These are phyloP conservation scores for Cladophialophora exuberans DNA, from an alignment of 2,329 filamentous ascomycete species.

Conservation along the genomic window DNA sequence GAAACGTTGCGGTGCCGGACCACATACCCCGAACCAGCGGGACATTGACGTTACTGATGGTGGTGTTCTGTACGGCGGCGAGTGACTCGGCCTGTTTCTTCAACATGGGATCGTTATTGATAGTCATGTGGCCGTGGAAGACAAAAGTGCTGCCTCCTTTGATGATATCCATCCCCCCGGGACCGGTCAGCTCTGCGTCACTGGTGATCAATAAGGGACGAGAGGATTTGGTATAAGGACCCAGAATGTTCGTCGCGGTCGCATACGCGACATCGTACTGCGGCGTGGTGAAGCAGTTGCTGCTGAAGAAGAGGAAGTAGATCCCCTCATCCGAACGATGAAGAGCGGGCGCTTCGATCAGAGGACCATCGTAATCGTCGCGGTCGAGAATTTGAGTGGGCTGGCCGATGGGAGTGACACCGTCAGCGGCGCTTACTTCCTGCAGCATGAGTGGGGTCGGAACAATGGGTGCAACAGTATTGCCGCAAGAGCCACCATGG, in stretches of 20 bases:
- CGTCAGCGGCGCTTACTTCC: constrained; percentile 48
- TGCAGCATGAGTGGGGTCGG: constrained; percentile 48
- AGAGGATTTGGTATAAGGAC: constrained; percentile 43
- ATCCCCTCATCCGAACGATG: constrained; percentile 46
- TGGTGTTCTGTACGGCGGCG: constrained; percentile 13
- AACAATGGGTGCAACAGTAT: constrained; percentile 45
- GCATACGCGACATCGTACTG: constrained; percentile 66
- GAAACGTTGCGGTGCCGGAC: constrained; percentile 24
- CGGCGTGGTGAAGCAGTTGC: constrained; percentile 59
- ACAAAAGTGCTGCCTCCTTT: constrained; percentile 28
- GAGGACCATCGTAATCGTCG: constrained; percentile 64
- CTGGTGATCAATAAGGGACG: constrained; percentile 41
- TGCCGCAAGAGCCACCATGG: constrained; percentile 51
- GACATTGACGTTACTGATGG: constrained; percentile 18
- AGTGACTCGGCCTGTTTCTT: constrained; percentile 16
- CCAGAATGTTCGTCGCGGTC: constrained; percentile 44
- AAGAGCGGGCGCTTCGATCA: constrained; percentile 65
- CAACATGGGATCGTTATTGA: constrained; percentile 23
- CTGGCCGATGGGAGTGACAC: constrained; percentile 56
- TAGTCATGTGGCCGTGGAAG: constrained; percentile 32
- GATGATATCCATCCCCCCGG: constrained; percentile 34
- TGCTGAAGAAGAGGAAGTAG: constrained; percentile 67
- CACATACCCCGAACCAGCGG: constrained; percentile 32
- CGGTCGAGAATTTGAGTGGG: constrained; percentile 63
- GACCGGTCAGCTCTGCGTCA: constrained; percentile 32